phyloP scores from a whole-genome alignment of 2,329 filamentous ascomycete species.

The Dothideomycetes sp. region DNA sequence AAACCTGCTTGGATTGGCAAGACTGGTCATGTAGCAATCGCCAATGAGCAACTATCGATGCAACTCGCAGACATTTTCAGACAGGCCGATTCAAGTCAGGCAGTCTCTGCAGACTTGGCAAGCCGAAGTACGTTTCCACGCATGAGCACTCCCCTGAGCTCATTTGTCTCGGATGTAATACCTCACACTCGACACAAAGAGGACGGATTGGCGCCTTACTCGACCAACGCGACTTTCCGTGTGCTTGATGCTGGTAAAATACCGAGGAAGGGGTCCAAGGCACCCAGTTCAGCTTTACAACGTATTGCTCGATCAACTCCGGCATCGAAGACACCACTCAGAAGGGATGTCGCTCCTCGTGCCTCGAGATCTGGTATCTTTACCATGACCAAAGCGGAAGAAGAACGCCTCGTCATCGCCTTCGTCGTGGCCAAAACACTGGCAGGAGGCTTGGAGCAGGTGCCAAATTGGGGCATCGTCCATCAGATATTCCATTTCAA shows the following conservation, averaged over 20 bases:
- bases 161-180: too few relatives aligned
- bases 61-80: conserved; percentile 8
- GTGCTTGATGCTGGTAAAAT: too few relatives aligned
- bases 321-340: neutral
- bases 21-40: neutral
- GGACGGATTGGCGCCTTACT: too few relatives aligned
- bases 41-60: conserved; percentile 4
- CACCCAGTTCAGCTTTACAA: too few relatives aligned
- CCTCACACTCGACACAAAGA: too few relatives aligned
- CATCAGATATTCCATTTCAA: conserved; percentile 27
- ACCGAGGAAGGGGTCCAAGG: too few relatives aligned
- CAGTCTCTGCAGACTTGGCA: neutral
- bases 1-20: neutral
- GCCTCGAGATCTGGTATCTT: conserved; percentile 9
- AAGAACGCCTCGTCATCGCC: conserved; percentile 19
- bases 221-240: too few relatives aligned
- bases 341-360: conserved; percentile 3
- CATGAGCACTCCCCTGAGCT: too few relatives aligned
- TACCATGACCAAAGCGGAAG: conserved; percentile 14
- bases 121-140: too few relatives aligned
- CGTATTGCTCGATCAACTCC: too few relatives aligned
- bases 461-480: conserved; percentile 30
- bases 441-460: conserved; percentile 24
- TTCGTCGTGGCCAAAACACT: conserved; percentile 21
- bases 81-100: neutral